Conservation (phyloP, 176 grass and related monocot species). For the Echinochloa phyllopogon region DNA sequence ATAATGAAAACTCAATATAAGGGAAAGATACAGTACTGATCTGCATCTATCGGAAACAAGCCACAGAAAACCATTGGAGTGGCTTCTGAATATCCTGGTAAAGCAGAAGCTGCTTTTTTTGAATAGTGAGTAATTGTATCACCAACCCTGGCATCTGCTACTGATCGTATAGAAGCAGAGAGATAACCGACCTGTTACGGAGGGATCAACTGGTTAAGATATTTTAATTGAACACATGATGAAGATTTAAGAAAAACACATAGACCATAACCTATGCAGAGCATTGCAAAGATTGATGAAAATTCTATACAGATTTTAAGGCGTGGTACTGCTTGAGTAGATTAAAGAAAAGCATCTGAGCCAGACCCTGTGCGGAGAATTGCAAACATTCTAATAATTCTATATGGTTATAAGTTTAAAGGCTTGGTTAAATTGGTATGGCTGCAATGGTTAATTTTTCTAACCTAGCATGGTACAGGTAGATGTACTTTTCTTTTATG, state of each 20-base stretch:
- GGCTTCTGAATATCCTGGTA: slow-evolving; percentile 91
- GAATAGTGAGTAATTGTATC: slow-evolving; percentile 88
- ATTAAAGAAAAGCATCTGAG: slow-evolving; percentile 6
- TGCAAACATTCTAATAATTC: background rate
- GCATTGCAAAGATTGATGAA: background rate
- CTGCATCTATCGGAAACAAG: slow-evolving; percentile 93
- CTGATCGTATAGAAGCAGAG: slow-evolving; percentile 95
- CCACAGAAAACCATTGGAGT: slow-evolving; percentile 98
- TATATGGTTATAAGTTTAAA: background rate
- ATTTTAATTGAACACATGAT: background rate
- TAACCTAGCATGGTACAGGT: slow-evolving; percentile 3
- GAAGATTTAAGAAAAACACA: background rate
- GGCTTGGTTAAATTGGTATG: background rate
- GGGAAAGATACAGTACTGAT: slow-evolving; percentile 73
- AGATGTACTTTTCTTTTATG: background rate
- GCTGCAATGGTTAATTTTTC: background rate
- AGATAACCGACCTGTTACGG: slow-evolving; percentile 86
- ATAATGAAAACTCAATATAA: slow-evolving; percentile 27
- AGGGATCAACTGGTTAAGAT: slow-evolving; percentile 25
- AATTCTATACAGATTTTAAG: background rate
- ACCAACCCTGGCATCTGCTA: slow-evolving; percentile 92
- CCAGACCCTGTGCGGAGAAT: background rate
- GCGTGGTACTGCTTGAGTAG: background rate
- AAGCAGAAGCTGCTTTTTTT: slow-evolving; percentile 71
- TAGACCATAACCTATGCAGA: background rate